phyloP scores from a whole-genome alignment of 768 basidiomycete species.

The Punctularia strigosozonata region DNA sequence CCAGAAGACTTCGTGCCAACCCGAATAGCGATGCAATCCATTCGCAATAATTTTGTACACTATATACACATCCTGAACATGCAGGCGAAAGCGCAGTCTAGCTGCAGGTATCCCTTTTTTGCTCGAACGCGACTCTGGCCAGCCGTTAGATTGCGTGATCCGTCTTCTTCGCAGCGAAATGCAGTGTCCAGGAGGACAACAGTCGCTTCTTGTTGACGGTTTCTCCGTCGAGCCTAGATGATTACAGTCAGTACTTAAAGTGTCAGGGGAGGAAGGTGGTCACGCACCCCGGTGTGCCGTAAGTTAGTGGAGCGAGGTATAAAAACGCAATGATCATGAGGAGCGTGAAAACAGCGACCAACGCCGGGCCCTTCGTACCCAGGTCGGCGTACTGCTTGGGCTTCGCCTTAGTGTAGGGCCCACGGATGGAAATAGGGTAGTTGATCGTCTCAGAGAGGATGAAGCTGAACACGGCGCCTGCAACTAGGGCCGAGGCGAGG shows the following conservation, averaged over 20 bases:
- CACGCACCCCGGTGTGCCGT: slow-evolving; percentile 90
- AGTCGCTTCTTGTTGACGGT: slow-evolving; percentile 77
- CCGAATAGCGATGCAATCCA: too few relatives aligned
- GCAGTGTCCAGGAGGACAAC: slow-evolving; percentile 86
- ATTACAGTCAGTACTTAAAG: slow-evolving; percentile 5
- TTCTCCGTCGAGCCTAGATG: slow-evolving; percentile 65
- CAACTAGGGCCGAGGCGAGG: slow-evolving; percentile 82
- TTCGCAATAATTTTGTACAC: too few relatives aligned
- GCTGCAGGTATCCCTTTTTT: too few relatives aligned
- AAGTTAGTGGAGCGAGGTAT: slow-evolving; percentile 85
- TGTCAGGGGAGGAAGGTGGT: slow-evolving; percentile 1
- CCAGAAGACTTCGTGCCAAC: too few relatives aligned
- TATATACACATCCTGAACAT: too few relatives aligned
- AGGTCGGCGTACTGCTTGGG: slow-evolving; percentile 52
- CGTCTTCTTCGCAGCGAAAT: slow-evolving; percentile 71
- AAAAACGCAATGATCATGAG: slow-evolving; percentile 53
- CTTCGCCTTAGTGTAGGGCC: slow-evolving; percentile 41
- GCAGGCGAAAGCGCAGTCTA: too few relatives aligned
- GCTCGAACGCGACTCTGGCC: too few relatives aligned
- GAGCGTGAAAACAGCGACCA: slow-evolving; percentile 44
- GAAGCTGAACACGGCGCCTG: slow-evolving; percentile 87
- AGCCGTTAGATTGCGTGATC: too few relatives aligned
- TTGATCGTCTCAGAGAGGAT: slow-evolving; percentile 84
- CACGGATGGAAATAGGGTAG: slow-evolving; percentile 75
- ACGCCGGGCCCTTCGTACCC: slow-evolving; percentile 64